Evolutionary conservation across 129 eudicot species (phyloP).

Genomic region (Centella asiatica): DNA sequence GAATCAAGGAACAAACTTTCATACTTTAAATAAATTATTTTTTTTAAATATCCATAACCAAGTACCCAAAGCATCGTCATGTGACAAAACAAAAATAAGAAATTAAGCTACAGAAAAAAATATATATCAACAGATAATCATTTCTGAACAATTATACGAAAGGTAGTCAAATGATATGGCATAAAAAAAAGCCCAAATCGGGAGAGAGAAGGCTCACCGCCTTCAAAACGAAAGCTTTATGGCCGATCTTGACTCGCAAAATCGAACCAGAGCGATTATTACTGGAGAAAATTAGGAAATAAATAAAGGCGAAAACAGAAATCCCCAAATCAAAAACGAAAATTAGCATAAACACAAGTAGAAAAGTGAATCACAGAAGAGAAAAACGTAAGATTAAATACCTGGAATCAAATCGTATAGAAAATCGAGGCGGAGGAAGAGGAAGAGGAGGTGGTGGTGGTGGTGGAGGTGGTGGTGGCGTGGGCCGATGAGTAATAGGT

Average conservation of each 20-base stretch:
- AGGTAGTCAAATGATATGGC: too few species aligned
- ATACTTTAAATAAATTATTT: too few species aligned
- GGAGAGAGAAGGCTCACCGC: constrained; percentile 4
- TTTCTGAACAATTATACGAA: neutral
- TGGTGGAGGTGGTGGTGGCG: neutral
- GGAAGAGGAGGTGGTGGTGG: constrained; percentile 1
- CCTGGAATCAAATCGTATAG: constrained; percentile 1
- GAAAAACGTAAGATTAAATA: neutral
- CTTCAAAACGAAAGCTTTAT: neutral
- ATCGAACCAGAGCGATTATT: constrained; percentile 3
- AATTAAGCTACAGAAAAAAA: too few species aligned
- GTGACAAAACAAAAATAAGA: neutral
- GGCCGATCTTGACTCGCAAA: neutral
- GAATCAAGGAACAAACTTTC: neutral
- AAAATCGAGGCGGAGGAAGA: constrained; percentile 3
- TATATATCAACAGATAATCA: neutral
- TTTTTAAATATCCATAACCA: neutral
- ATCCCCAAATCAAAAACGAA: too few species aligned
- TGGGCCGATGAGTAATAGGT: constrained; percentile 4
- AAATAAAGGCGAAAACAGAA: neutral
- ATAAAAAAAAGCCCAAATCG: neutral
- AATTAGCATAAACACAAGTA: neutral
- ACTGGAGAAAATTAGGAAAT: neutral
- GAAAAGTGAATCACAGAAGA: neutral
- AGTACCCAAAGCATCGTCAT: neutral